Percentiles rank a stretch among this genome's conserved stretches.
Evolutionary conservation across 2,329 filamentous ascomycete species (phyloP).

Genomic region (Claviceps maximensis): DNA sequence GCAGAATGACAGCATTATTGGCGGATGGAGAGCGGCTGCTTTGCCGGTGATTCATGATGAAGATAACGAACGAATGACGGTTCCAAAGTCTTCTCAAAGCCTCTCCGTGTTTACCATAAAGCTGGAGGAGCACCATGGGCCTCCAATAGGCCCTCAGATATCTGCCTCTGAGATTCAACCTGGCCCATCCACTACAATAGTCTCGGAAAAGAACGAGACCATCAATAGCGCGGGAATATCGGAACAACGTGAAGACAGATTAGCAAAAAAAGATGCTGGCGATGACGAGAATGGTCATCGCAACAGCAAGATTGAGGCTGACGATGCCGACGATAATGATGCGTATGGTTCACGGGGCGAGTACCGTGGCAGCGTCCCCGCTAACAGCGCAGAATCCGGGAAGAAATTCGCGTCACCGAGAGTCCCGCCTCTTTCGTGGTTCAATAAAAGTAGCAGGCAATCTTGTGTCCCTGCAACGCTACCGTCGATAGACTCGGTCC

Average conservation of each 20-base stretch:
- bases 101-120: not conserved
- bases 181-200: not conserved
- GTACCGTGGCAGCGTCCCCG: not conserved
- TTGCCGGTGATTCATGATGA: not conserved
- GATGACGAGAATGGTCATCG: not conserved
- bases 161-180: not conserved
- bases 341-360: not conserved
- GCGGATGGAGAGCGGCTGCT: not conserved
- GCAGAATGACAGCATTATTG: not conserved
- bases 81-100: not conserved
- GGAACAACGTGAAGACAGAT: not conserved
- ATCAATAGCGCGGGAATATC: not conserved
- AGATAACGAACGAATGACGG: not conserved
- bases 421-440: not conserved
- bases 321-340: not conserved
- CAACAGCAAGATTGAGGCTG: not conserved
- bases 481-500: not conserved
- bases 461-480: not conserved
- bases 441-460: not conserved
- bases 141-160: not conserved
- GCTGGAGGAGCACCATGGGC: constrained; percentile 1
- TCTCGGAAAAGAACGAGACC: not conserved
- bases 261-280: not conserved
- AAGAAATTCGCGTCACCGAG: not conserved
- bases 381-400: not conserved